These are phyloP conservation scores for Stemphylium lycopersici DNA, from an alignment of 2,329 filamentous ascomycete genomes.

Conservation along the genomic window DNA sequence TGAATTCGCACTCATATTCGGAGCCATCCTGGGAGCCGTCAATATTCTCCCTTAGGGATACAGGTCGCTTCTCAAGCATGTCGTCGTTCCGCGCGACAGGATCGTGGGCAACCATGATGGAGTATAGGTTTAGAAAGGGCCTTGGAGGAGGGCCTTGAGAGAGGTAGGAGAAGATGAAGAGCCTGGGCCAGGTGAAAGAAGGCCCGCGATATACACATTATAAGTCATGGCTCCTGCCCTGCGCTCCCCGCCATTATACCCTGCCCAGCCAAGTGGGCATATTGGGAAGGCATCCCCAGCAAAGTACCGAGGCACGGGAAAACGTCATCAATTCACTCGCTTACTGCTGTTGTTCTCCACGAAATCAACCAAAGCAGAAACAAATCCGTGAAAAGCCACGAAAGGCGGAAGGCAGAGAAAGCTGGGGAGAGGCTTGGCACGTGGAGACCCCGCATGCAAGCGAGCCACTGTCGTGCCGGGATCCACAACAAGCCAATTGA, in stretches of 20 bases:
- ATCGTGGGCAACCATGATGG: slow-evolving; percentile 9
- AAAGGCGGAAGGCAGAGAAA: slow-evolving; percentile 19
- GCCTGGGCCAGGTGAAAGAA: neutral
- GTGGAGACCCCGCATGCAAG: slow-evolving; percentile 38
- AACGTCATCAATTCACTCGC: slow-evolving; percentile 12
- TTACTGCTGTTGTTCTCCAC: neutral
- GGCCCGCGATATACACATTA: slow-evolving; percentile 10
- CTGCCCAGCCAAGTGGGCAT: slow-evolving; percentile 6
- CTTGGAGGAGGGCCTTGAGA: too few species aligned
- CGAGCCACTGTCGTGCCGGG: slow-evolving; percentile 12
- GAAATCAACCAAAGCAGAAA: slow-evolving; percentile 1
- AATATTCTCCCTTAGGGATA: slow-evolving; percentile 32
- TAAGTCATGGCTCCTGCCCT: slow-evolving; percentile 2
- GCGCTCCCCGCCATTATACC: slow-evolving; percentile 13
- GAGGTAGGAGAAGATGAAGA: slow-evolving; percentile 3
- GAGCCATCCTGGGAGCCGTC: slow-evolving; percentile 28
- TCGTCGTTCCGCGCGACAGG: slow-evolving; percentile 31
- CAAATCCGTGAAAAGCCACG: slow-evolving; percentile 12
- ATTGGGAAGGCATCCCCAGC: neutral
- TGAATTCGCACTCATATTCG: slow-evolving; percentile 54
- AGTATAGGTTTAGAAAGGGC: neutral
- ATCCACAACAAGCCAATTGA: slow-evolving; percentile 25
- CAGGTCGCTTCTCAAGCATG: slow-evolving; percentile 29
- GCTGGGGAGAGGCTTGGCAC: slow-evolving; percentile 34
- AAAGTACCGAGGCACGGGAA: slow-evolving; percentile 36